These are phyloP conservation scores for Daldinia vernicosa DNA, from an alignment of 495 filamentous ascomycete genomes.

Conservation along the genomic window DNA sequence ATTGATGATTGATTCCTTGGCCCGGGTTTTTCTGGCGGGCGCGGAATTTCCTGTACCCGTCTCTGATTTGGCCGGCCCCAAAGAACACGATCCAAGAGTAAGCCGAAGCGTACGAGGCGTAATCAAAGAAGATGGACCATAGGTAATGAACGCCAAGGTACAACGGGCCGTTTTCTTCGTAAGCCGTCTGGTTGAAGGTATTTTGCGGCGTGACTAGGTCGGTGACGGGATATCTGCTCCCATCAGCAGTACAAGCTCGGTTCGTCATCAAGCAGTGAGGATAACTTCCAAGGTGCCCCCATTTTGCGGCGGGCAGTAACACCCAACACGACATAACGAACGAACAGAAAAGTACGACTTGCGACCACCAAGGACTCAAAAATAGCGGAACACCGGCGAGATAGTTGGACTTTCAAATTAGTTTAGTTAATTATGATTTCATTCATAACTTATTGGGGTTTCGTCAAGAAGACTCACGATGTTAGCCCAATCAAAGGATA, in stretches of 20 bases:
- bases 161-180: slow-evolving; percentile 58
- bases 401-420: slow-evolving; percentile 47
- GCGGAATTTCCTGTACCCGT: slow-evolving; percentile 53
- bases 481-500: slow-evolving; percentile 66
- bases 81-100: slow-evolving; percentile 66
- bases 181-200: slow-evolving; percentile 63
- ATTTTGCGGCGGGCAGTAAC: slow-evolving; percentile 64
- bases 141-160: slow-evolving; percentile 63
- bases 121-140: slow-evolving; percentile 67
- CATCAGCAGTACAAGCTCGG: slow-evolving; percentile 56
- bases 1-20: slow-evolving; percentile 60
- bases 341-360: slow-evolving; percentile 61
- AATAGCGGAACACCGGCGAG: slow-evolving; percentile 58
- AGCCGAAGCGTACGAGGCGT: slow-evolving; percentile 63
- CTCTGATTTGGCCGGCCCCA: slow-evolving; percentile 57
- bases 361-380: slow-evolving; percentile 65
- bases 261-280: slow-evolving; percentile 65
- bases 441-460: background rate
- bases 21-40: slow-evolving; percentile 43
- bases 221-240: slow-evolving; percentile 58
- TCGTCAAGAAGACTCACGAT: slow-evolving; percentile 34
- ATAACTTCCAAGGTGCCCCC: slow-evolving; percentile 60
- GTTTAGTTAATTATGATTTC: background rate
- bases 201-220: slow-evolving; percentile 58
- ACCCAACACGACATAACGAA: slow-evolving; percentile 66